Evolutionary conservation across 805 yeast species (phyloP).

Genomic region (Nakazawaea peltata): DNA sequence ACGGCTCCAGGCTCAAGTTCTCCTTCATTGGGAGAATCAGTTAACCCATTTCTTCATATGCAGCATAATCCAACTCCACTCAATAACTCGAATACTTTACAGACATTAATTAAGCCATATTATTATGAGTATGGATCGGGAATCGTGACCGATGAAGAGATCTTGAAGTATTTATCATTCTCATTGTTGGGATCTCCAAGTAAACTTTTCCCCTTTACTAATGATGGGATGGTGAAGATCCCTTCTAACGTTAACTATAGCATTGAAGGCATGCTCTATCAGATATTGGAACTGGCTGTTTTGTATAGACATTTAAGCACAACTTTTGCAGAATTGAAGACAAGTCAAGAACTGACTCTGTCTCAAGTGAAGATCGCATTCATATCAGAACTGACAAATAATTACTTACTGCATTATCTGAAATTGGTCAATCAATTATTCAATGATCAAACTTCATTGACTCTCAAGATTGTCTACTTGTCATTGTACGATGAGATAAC

Average conservation of each 20-base stretch:
- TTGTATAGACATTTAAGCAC: constrained; percentile 41
- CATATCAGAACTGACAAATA: constrained; percentile 35
- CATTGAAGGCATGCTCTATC: constrained; percentile 44
- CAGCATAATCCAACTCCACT: too few species aligned
- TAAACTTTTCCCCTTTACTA: constrained; percentile 38
- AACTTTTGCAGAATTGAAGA: constrained; percentile 21
- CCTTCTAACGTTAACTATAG: constrained; percentile 52
- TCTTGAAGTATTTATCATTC: constrained; percentile 40
- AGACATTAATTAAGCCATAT: constrained; percentile 19
- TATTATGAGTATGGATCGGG: constrained; percentile 25
- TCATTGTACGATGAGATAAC: constrained; percentile 41
- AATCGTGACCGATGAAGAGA: constrained; percentile 29
- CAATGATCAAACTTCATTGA: constrained; percentile 20
- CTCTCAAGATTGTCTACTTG: constrained; percentile 27
- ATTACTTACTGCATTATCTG: constrained; percentile 27
- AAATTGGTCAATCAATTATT: constrained; percentile 27
- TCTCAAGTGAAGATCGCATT: constrained; percentile 62
- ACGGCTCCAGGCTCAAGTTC: too few species aligned
- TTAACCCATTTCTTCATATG: too few species aligned
- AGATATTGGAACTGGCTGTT: constrained; percentile 65
- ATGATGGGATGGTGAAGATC: constrained; percentile 24
- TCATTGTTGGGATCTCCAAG: constrained; percentile 59
- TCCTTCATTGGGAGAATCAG: too few species aligned
- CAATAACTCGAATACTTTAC: too few species aligned
- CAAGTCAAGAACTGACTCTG: constrained; percentile 13